Percentiles rank a stretch among this genome's conserved stretches.
Conservation (phyloP, 306 rosid species). For the Parietaria judaica region DNA sequence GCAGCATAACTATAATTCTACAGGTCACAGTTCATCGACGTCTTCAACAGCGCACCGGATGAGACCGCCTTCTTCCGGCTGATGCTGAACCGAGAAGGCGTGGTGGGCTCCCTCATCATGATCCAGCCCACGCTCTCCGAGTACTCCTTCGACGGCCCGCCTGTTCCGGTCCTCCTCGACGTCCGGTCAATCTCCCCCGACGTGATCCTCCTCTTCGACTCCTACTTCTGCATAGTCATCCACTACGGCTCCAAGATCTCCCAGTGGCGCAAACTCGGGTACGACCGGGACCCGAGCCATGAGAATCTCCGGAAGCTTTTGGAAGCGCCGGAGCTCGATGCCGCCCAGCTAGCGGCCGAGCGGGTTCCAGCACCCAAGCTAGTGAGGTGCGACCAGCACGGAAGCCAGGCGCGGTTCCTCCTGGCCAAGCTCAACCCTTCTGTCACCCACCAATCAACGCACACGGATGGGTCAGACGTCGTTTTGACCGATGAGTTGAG, state of each 20-base stretch:
- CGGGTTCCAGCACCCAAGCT: slow-evolving; percentile 71
- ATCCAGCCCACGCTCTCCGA: slow-evolving; percentile 83
- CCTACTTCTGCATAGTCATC: slow-evolving; percentile 78
- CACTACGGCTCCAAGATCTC: slow-evolving; percentile 76
- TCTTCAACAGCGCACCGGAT: slow-evolving; percentile 71
- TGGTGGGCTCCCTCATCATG: slow-evolving; percentile 79
- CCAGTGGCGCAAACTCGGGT: slow-evolving; percentile 84
- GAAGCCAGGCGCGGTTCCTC: slow-evolving; percentile 90
- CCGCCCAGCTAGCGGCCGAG: slow-evolving; percentile 56
- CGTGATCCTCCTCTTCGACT: slow-evolving; percentile 75
- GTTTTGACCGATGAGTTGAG: slow-evolving; percentile 87
- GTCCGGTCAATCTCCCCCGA: slow-evolving; percentile 70
- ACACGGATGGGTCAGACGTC: slow-evolving; percentile 65
- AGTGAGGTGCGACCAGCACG: slow-evolving; percentile 77
- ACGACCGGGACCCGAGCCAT: slow-evolving; percentile 67
- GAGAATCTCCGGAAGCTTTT: slow-evolving; percentile 73
- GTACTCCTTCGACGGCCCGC: slow-evolving; percentile 85
- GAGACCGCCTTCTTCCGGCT: slow-evolving; percentile 80
- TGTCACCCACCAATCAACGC: slow-evolving; percentile 74
- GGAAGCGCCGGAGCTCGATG: slow-evolving; percentile 80
- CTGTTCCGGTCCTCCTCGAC: slow-evolving; percentile 78
- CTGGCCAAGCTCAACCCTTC: slow-evolving; percentile 92
- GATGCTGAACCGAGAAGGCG: slow-evolving; percentile 79
- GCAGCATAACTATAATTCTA: too few relatives aligned
- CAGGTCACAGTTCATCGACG: slow-evolving; percentile 72